phyloP scores from a whole-genome alignment of 179 eudicot genomes.

The Vitellaria paradoxa region DNA sequence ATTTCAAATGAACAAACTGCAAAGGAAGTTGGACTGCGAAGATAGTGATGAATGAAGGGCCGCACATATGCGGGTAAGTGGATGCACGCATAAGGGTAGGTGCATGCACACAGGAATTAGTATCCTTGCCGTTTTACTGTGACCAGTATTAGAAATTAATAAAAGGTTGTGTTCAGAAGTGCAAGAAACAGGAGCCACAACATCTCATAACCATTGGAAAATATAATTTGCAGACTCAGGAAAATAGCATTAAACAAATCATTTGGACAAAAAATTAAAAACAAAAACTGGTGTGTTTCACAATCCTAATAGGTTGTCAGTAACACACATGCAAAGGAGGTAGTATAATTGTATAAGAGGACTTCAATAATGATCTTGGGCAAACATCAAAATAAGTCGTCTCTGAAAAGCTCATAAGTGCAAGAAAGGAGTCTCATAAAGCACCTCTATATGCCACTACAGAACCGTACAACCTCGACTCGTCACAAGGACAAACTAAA shows the following conservation, averaged over 20 bases:
- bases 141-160: not conserved
- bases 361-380: too few species aligned
- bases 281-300: not conserved
- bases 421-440: too few species aligned
- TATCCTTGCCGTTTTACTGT: not conserved
- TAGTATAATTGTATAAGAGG: not conserved
- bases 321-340: not conserved
- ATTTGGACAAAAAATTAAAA: too few species aligned
- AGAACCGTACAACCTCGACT: too few species aligned
- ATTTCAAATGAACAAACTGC: not conserved
- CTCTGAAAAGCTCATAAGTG: too few species aligned
- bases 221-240: not conserved
- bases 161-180: not conserved
- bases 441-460: too few species aligned
- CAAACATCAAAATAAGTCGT: too few species aligned
- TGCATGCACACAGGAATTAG: not conserved
- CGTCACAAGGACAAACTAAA: too few species aligned
- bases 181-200: not conserved
- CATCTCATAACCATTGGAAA: not conserved
- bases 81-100: not conserved
- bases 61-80: not conserved
- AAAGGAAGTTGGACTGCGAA: not conserved
- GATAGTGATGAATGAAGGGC: conserved; percentile 1
- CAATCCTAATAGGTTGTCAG: not conserved
- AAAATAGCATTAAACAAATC: not conserved